These are phyloP conservation scores for Echinochloa phyllopogon DNA, from an alignment of 176 grass and related monocot species.

Conservation along the genomic window DNA sequence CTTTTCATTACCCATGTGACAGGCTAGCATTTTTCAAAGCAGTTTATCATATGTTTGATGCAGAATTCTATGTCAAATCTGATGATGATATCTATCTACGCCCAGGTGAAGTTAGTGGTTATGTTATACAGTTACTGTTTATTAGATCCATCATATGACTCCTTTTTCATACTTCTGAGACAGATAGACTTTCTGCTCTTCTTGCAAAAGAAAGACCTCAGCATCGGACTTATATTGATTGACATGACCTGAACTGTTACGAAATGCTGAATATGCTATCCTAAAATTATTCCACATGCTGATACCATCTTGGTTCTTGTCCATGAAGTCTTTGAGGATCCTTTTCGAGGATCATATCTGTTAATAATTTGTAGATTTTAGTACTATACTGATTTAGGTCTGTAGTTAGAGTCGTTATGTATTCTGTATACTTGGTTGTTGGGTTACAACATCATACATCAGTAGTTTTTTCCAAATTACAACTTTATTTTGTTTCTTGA, in stretches of 20 bases:
- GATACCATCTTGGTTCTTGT: background rate
- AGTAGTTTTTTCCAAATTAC: background rate
- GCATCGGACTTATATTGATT: slow-evolving; percentile 56
- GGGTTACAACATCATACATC: background rate
- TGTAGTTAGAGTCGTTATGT: background rate
- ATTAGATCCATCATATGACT: slow-evolving; percentile 29
- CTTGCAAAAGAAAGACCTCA: slow-evolving; percentile 88
- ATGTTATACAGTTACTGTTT: slow-evolving; percentile 22
- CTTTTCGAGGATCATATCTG: slow-evolving; percentile 28
- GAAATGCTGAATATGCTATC: slow-evolving; percentile 1
- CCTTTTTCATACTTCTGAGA: slow-evolving; percentile 14
- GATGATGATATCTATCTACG: slow-evolving; percentile 95
- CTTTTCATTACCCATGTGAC: slow-evolving; percentile 39
- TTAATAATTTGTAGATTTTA: background rate
- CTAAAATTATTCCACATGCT: slow-evolving; percentile 12
- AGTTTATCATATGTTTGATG: slow-evolving; percentile 90
- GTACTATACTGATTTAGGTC: background rate
- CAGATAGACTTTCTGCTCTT: slow-evolving; percentile 97
- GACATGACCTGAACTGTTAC: background rate
- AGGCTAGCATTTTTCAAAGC: slow-evolving; percentile 99
- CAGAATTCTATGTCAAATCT: slow-evolving; percentile 95
- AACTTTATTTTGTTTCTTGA: background rate
- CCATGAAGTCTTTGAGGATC: background rate
- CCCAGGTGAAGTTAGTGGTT: slow-evolving; percentile 68
- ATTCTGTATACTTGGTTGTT: background rate